These are phyloP conservation scores for Thermoascus crustaceus DNA, from an alignment of 2,329 filamentous ascomycete species.

Conservation along the genomic window DNA sequence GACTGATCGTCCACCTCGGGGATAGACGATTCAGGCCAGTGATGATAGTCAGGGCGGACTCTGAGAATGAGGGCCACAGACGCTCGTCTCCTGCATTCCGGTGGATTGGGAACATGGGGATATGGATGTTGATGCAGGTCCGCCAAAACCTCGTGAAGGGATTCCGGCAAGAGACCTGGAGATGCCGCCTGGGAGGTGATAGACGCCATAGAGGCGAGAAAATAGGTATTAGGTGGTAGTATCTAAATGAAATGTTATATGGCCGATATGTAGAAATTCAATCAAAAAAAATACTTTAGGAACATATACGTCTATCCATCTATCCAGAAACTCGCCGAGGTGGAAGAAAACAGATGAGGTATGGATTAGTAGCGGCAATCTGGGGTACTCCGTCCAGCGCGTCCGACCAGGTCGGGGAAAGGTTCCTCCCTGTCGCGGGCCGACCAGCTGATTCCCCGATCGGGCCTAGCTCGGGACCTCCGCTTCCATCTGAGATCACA, in stretches of 20 bases:
- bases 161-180: slow-evolving; percentile 13
- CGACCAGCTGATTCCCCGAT: background rate
- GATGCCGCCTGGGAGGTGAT: background rate
- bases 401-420: no score
- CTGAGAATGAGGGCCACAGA: slow-evolving; percentile 59
- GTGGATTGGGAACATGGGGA: slow-evolving; percentile 39
- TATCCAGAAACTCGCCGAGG: no score
- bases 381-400: no score
- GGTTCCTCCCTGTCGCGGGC: background rate
- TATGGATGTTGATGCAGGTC: slow-evolving; percentile 30
- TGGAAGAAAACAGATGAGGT: no score
- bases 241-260: background rate
- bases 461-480: background rate
- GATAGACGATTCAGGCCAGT: slow-evolving; percentile 39
- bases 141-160: slow-evolving; percentile 24
- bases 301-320: no score
- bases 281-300: no score
- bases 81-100: slow-evolving; percentile 50
- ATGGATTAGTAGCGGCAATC: no score
- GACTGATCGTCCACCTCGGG: slow-evolving; percentile 13
- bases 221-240: background rate
- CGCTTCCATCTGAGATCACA: background rate
- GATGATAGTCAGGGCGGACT: slow-evolving; percentile 49
- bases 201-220: background rate
- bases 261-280: background rate